Conservation (phyloP, 257 asterid species). For the Rhazya stricta region DNA sequence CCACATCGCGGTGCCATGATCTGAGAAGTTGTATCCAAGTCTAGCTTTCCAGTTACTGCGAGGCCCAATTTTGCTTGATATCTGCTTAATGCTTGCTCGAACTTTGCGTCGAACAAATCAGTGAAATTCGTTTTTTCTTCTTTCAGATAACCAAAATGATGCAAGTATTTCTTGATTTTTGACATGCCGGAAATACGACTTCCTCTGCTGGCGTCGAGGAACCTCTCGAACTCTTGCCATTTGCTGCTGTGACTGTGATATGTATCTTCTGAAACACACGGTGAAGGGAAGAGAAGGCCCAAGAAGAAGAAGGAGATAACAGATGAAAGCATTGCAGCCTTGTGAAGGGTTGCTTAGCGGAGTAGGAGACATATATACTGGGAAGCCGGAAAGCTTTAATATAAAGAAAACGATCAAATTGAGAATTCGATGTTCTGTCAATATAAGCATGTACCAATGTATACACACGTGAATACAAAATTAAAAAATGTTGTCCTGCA, state of each 20-base stretch:
- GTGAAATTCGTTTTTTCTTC: constrained; percentile 19
- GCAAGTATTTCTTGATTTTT: constrained; percentile 54
- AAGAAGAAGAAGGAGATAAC: constrained; percentile 23
- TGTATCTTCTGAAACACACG: constrained; percentile 22
- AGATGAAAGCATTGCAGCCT: constrained; percentile 33
- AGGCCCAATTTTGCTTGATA: constrained; percentile 55
- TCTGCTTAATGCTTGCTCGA: constrained; percentile 42
- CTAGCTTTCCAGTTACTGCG: constrained; percentile 39
- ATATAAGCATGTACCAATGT: neutral
- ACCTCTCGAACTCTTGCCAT: constrained; percentile 46
- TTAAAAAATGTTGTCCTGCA: too few relatives aligned
- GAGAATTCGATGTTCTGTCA: neutral
- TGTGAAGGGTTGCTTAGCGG: neutral
- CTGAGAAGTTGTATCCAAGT: constrained; percentile 33
- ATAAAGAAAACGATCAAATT: neutral
- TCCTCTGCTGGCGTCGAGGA: constrained; percentile 41
- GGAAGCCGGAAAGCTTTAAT: neutral
- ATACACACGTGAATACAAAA: too few relatives aligned
- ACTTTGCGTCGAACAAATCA: constrained; percentile 42
- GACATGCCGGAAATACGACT: constrained; percentile 41
- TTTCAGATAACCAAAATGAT: constrained; percentile 51
- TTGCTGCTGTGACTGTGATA: constrained; percentile 3
- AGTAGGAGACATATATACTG: neutral
- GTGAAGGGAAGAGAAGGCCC: constrained; percentile 23
- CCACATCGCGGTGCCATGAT: constrained; percentile 70